phyloP scores from a whole-genome alignment of 345 rosid species.

The Bruguiera parviflora region DNA sequence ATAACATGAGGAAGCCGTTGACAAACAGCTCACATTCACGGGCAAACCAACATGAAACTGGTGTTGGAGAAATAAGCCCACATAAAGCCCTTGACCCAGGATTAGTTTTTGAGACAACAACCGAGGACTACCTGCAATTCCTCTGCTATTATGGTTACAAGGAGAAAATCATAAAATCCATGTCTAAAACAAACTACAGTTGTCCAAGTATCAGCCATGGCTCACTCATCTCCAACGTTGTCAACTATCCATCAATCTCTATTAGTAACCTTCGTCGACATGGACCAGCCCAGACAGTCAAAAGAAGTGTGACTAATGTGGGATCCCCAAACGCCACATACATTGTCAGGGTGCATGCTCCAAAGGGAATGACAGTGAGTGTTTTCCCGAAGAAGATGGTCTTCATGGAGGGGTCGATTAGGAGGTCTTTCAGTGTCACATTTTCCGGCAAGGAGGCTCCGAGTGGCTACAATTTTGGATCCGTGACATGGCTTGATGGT shows the following conservation, averaged over 20 bases:
- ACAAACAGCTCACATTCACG: slow-evolving; percentile 39
- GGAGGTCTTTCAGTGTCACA: slow-evolving; percentile 37
- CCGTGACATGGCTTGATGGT: slow-evolving; percentile 56
- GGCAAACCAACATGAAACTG: slow-evolving; percentile 61
- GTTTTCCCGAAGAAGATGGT: slow-evolving; percentile 46
- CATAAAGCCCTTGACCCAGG: slow-evolving; percentile 67
- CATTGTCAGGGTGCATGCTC: slow-evolving; percentile 37
- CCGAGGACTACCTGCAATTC: slow-evolving; percentile 47
- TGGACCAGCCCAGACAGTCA: slow-evolving; percentile 21
- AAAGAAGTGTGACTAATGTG: slow-evolving; percentile 57
- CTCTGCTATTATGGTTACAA: slow-evolving; percentile 60
- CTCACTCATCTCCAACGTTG: slow-evolving; percentile 45
- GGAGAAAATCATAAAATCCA: slow-evolving; percentile 43
- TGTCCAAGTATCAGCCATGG: slow-evolving; percentile 39
- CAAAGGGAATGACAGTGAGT: slow-evolving; percentile 51
- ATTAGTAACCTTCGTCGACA: slow-evolving; percentile 40
- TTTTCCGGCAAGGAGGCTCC: slow-evolving; percentile 50
- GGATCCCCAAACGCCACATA: slow-evolving; percentile 54
- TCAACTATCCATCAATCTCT: slow-evolving; percentile 76
- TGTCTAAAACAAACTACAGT: slow-evolving; percentile 42
- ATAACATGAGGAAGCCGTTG: slow-evolving; percentile 47
- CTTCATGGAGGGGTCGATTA: slow-evolving; percentile 29
- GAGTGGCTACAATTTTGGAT: slow-evolving; percentile 56
- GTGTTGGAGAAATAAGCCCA: slow-evolving; percentile 68
- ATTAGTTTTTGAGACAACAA: slow-evolving; percentile 57